Evolutionary conservation across 768 basidiomycete genomes (phyloP), one percentile per base, ranked within the genome.

Genomic region (Leucosporidium creatinivorum): DNA sequence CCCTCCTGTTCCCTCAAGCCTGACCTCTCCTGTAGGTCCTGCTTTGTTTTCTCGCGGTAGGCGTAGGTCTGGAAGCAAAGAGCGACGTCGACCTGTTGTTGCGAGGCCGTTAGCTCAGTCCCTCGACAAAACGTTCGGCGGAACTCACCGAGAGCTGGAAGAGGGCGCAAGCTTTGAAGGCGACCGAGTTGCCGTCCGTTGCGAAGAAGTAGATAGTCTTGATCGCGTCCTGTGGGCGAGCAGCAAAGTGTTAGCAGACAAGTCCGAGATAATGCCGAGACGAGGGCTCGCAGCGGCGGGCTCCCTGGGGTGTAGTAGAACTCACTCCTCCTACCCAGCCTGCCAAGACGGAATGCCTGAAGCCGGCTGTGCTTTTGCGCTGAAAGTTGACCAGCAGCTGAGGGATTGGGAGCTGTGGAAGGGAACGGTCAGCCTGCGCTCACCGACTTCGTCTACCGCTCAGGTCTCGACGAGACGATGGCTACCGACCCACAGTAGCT

Each of bases 121-220:
- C 25, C 19, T 31, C 39, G 52, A 23, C 13, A 44, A 58, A 17
- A n/a, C 59, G 36, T n/a, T 15, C 31, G 26, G 28, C 18, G 33
- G 8, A 44, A 13, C 39, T 44, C 39, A 44, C 39, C 47, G 69
- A 69, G n/a, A 74, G 63, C 39, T 74, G 74, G 57, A 74, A 74
- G 57, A 59, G 30, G 21, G 67, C 69, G 47, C 74, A 73, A 25
- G 67, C 51, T 26, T 73, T 74, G 73, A 74, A 74, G 8, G 62
- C 61, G 33, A 63, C 44, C 18, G 59, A 33, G 58, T 69, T 71
- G 30, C 63, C 67, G 1, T 39, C 36, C 6, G 72, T 67, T 19
- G 58, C 44, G 39, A 73, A 73, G 59, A 67, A 74, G 63, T 74
- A 73, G 50, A 69, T 31, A 30, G 64, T 63, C 52, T 69, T 66